These are phyloP conservation scores for Delitschia confertaspora DNA, from an alignment of 495 filamentous ascomycete species.

Conservation along the genomic window DNA sequence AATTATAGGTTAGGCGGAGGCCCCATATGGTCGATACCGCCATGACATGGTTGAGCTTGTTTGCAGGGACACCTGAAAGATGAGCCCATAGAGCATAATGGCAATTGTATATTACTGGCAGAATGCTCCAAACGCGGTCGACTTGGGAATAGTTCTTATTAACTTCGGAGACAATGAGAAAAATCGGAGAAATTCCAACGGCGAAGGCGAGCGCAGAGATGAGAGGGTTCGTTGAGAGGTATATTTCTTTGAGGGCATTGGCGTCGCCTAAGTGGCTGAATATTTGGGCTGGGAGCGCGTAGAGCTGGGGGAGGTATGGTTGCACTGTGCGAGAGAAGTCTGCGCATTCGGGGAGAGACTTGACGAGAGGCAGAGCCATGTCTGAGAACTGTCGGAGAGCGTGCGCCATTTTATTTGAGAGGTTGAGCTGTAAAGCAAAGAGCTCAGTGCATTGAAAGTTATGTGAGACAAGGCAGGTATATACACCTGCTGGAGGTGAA, in stretches of 20 bases:
- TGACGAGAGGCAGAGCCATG: conserved; percentile 53
- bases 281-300: conserved; percentile 57
- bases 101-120: conserved; percentile 81
- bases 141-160: conserved; percentile 93
- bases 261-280: conserved; percentile 47
- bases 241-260: conserved; percentile 54
- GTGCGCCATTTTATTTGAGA: no score
- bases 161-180: conserved; percentile 67
- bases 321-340: conserved; percentile 62
- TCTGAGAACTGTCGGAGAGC: no score
- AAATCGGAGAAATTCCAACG: conserved; percentile 54
- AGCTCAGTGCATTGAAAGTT: no score
- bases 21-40: conserved; percentile 70
- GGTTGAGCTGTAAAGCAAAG: no score
- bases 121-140: conserved; percentile 81
- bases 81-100: conserved; percentile 79
- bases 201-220: conserved; percentile 66
- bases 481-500: no score
- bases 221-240: conserved; percentile 80
- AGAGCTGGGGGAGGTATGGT: conserved; percentile 72
- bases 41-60: conserved; percentile 63
- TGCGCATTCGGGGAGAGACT: conserved; percentile 59
- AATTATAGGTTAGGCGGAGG: conserved; percentile 90
- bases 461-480: no score
- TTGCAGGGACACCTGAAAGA: conserved; percentile 59